Evolutionary conservation across 2,329 filamentous ascomycete species (phyloP).

Genomic region (Curvularia hawaiiensis): DNA sequence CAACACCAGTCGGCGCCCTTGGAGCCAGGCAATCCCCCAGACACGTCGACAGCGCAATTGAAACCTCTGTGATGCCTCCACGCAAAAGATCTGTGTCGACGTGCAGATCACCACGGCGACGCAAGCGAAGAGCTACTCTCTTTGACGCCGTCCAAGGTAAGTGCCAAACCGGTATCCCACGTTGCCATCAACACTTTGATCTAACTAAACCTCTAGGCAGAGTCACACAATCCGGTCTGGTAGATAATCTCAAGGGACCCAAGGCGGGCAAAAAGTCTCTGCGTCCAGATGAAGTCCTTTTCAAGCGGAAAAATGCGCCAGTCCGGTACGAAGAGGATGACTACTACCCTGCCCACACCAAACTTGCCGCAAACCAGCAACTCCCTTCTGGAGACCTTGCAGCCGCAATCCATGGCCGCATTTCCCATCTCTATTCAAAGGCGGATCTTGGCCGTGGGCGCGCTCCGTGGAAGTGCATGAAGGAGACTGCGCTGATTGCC

Average conservation of each 20-base stretch:
- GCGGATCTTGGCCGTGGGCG: constrained; percentile 26
- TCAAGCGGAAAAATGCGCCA: constrained; percentile 68
- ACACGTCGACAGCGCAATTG: neutral
- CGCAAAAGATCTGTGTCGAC: neutral
- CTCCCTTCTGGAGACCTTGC: constrained; percentile 74
- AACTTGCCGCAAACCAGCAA: constrained; percentile 55
- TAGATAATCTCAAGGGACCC: constrained; percentile 53
- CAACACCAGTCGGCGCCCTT: neutral
- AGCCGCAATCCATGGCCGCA: constrained; percentile 70
- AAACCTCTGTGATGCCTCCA: neutral
- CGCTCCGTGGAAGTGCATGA: constrained; percentile 65
- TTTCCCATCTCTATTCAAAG: constrained; percentile 66
- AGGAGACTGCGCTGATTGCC: constrained; percentile 77
- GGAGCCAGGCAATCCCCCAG: neutral
- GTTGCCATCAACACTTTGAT: neutral
- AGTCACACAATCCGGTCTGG: constrained; percentile 30
- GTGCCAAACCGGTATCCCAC: neutral
- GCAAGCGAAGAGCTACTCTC: constrained; percentile 58
- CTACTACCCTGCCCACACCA: constrained; percentile 69
- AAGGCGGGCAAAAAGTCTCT: constrained; percentile 50
- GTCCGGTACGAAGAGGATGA: constrained; percentile 72
- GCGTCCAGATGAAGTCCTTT: constrained; percentile 73
- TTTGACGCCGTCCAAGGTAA: constrained; percentile 76
- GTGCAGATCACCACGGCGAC: neutral
- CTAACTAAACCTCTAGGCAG: constrained; percentile 12